Percentiles rank a stretch among this genome's conserved stretches.
Evolutionary conservation across 192 early-diverging fungal species (phyloP).

Genomic region (Chytriomyces hyalinus): DNA sequence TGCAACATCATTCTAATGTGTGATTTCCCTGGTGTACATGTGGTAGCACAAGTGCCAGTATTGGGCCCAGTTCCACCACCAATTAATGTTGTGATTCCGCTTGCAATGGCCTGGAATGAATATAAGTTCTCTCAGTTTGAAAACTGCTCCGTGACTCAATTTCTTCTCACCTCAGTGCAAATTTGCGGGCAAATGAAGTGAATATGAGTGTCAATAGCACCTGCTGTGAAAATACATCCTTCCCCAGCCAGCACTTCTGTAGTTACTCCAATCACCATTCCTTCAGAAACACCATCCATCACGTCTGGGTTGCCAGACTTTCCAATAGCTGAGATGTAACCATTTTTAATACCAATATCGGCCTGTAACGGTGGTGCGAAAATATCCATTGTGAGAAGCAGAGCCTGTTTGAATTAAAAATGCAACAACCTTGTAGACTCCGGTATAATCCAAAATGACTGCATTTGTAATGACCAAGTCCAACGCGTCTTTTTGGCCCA

Average conservation of each 20-base stretch:
- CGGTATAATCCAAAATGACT: conserved; percentile 88
- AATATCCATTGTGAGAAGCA: not conserved
- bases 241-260: conserved; percentile 95
- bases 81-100: conserved; percentile 80
- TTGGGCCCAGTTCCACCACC: conserved; percentile 95
- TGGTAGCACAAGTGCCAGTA: conserved; percentile 95
- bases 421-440: conserved; percentile 82
- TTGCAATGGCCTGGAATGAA: conserved; percentile 40
- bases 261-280: conserved; percentile 85
- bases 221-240: conserved; percentile 90
- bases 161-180: conserved; percentile 67
- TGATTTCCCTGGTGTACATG: conserved; percentile 85
- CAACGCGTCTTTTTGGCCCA: conserved; percentile 72
- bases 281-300: conserved; percentile 90
- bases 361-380: conserved; percentile 55
- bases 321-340: conserved; percentile 85
- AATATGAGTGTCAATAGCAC: conserved; percentile 91
- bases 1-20: conserved; percentile 91
- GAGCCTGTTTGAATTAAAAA: too few relatives aligned
- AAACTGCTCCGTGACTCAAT: conserved; percentile 3
- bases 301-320: conserved; percentile 98
- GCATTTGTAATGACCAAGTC: conserved; percentile 97
- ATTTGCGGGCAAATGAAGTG: conserved; percentile 96
- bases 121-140: conserved; percentile 3
- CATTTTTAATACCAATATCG: conserved; percentile 91